Percentiles rank a stretch among this genome's conserved stretches.
Conservation (phyloP, 2,329 filamentous ascomycete species). For the Cladosporium oxysporum region DNA sequence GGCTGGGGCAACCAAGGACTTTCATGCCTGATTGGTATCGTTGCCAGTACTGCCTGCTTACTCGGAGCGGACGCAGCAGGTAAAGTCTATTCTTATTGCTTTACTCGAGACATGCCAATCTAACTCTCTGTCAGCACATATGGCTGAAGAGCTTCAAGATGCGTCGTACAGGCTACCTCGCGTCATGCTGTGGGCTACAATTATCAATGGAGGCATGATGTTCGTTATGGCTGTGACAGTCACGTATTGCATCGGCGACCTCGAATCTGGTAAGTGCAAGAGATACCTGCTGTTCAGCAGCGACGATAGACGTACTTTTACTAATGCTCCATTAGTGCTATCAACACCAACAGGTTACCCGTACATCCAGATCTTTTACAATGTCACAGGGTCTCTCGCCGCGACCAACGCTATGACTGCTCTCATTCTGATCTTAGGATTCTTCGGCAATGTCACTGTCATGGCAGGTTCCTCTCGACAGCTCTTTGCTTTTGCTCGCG, state of each 20-base stretch:
- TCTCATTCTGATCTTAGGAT: conserved; percentile 38
- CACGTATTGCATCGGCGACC: conserved; percentile 27
- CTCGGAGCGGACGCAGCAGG: conserved; percentile 26
- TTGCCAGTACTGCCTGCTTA: conserved; percentile 24
- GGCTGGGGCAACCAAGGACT: conserved; percentile 26
- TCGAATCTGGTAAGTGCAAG: not conserved
- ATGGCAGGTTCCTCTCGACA: conserved; percentile 44
- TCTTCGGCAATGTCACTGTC: conserved; percentile 43
- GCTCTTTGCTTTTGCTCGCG: conserved; percentile 43
- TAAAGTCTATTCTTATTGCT: conserved; percentile 28
- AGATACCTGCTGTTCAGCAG: conserved; percentile 11
- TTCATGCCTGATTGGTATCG: conserved; percentile 25
- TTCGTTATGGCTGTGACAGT: conserved; percentile 25
- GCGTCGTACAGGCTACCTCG: conserved; percentile 33
- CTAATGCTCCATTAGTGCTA: conserved; percentile 21
- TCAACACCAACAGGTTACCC: conserved; percentile 33
- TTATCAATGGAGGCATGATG: conserved; percentile 24
- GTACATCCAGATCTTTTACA: conserved; percentile 39
- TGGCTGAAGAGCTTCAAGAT: conserved; percentile 48
- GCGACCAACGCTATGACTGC: conserved; percentile 15
- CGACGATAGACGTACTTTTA: not conserved
- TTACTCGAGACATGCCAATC: conserved; percentile 29
- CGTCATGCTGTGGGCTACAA: conserved; percentile 26
- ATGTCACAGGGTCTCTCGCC: conserved; percentile 30
- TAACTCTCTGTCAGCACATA: conserved; percentile 35